Conservation (phyloP, 2,329 filamentous ascomycete genomes). For the Cladosporium sp. region DNA sequence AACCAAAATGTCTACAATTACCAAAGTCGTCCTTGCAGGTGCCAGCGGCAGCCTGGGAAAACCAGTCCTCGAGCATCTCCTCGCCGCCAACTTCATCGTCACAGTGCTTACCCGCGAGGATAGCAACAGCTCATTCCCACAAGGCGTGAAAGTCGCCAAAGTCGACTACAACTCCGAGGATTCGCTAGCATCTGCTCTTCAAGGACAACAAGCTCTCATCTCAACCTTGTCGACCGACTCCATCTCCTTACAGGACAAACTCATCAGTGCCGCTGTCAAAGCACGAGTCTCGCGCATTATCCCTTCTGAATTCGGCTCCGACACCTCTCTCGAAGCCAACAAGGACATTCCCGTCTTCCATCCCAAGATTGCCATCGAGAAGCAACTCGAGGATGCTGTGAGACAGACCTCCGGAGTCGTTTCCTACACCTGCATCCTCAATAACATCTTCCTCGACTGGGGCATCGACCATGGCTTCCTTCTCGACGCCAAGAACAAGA, state of each 20-base stretch:
- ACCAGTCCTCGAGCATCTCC: slow-evolving; percentile 38
- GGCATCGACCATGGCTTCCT: slow-evolving; percentile 29
- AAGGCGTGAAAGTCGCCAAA: slow-evolving; percentile 26
- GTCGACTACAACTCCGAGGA: slow-evolving; percentile 30
- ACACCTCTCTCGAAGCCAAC: slow-evolving; percentile 29
- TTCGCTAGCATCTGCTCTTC: slow-evolving; percentile 31
- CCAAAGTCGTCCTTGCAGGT: slow-evolving; percentile 30
- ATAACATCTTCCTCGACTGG: slow-evolving; percentile 37
- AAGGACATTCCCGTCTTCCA: slow-evolving; percentile 34
- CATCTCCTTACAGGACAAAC: slow-evolving; percentile 24
- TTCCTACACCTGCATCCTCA: slow-evolving; percentile 33
- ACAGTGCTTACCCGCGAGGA: slow-evolving; percentile 31
- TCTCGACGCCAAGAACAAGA: slow-evolving; percentile 24
- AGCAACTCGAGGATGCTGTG: slow-evolving; percentile 33
- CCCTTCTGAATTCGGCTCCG: slow-evolving; percentile 39
- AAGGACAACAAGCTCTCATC: slow-evolving; percentile 37
- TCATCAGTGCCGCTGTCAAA: slow-evolving; percentile 38
- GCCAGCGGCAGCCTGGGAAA: slow-evolving; percentile 41
- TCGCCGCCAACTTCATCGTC: slow-evolving; percentile 33
- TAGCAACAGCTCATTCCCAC: slow-evolving; percentile 22
- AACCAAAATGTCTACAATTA: too few species aligned
- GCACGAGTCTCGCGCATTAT: slow-evolving; percentile 39
- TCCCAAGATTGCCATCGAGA: slow-evolving; percentile 26
- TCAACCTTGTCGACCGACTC: slow-evolving; percentile 24
- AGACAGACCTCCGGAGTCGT: slow-evolving; percentile 25